Evolutionary conservation across 2,329 filamentous ascomycete genomes (phyloP).

Genomic region (Periconia sp.): DNA sequence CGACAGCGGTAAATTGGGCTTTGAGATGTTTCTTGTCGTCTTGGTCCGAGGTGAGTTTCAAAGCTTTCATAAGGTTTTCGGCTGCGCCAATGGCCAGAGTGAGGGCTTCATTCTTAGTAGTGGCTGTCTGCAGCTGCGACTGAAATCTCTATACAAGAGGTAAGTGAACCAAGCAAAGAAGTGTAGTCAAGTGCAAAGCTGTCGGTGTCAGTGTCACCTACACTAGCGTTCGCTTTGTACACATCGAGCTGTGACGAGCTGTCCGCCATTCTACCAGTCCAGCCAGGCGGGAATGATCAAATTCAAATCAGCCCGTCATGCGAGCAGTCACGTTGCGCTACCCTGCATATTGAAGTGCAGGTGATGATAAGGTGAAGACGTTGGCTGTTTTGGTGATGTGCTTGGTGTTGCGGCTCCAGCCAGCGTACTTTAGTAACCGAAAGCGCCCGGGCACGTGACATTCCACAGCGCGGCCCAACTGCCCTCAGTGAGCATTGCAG

Average conservation of each 20-base stretch:
- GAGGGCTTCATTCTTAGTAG: constrained; percentile 69
- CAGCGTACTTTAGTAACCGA: too few relatives aligned
- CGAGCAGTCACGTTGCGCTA: not conserved
- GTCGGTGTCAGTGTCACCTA: constrained; percentile 35
- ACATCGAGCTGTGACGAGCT: constrained; percentile 29
- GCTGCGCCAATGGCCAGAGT: constrained; percentile 76
- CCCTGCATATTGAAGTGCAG: not conserved
- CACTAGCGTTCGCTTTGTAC: constrained; percentile 39
- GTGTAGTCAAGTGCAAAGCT: constrained; percentile 1
- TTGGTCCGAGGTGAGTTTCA: constrained; percentile 64
- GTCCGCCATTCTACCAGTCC: constrained; percentile 33
- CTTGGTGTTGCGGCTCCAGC: constrained; percentile 8
- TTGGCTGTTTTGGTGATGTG: not conserved
- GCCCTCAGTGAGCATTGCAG: too few relatives aligned
- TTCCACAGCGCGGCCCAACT: not conserved
- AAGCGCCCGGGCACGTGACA: constrained; percentile 17
- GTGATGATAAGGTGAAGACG: not conserved
- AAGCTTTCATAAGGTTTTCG: constrained; percentile 81
- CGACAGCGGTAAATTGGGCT: constrained; percentile 71
- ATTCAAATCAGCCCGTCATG: not conserved
- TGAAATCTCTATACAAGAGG: constrained; percentile 26
- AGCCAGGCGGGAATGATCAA: not conserved
- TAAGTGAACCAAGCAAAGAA: constrained; percentile 20
- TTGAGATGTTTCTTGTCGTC: constrained; percentile 71
- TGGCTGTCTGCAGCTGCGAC: constrained; percentile 56